Percentiles rank a stretch among this genome's conserved stretches.
phyloP scores from a whole-genome alignment of 768 basidiomycete species.

The Rhizopogon roseolus region DNA sequence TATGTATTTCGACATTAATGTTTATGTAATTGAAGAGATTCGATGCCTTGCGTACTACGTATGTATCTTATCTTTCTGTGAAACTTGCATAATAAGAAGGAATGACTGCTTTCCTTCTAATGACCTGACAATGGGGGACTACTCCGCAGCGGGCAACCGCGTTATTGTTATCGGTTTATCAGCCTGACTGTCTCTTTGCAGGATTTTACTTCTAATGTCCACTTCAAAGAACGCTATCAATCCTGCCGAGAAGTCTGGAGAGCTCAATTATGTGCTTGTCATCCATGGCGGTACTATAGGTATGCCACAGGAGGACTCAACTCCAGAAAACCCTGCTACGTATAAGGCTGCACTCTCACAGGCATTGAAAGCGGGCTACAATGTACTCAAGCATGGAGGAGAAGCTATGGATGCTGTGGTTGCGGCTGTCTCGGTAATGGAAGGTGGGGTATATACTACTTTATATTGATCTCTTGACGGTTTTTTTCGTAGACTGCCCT shows the following conservation, averaged over 20 bases:
- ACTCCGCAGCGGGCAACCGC: too few relatives aligned
- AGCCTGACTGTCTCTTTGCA: not conserved
- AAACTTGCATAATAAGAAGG: too few relatives aligned
- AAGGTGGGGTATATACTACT: constrained; percentile 41
- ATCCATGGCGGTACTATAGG: constrained; percentile 82
- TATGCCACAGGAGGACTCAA: constrained; percentile 51
- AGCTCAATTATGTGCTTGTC: constrained; percentile 43
- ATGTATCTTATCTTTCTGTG: too few relatives aligned
- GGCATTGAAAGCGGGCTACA: constrained; percentile 59
- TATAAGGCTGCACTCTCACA: constrained; percentile 52
- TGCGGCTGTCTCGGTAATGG: constrained; percentile 68
- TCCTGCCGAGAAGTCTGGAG: constrained; percentile 2
- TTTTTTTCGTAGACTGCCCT: constrained; percentile 57
- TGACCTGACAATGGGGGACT: too few relatives aligned
- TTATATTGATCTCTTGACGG: not conserved
- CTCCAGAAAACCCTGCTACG: constrained; percentile 52
- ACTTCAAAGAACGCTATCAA: not conserved
- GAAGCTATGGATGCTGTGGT: constrained; percentile 82
- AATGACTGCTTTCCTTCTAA: too few relatives aligned
- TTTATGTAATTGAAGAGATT: too few relatives aligned
- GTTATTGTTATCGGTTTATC: not conserved
- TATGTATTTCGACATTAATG: too few relatives aligned
- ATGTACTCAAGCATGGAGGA: constrained; percentile 59
- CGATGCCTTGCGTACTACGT: too few relatives aligned
- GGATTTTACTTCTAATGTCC: not conserved